Conservation (phyloP, 345 rosid species). For the Aquilaria malaccensis region DNA sequence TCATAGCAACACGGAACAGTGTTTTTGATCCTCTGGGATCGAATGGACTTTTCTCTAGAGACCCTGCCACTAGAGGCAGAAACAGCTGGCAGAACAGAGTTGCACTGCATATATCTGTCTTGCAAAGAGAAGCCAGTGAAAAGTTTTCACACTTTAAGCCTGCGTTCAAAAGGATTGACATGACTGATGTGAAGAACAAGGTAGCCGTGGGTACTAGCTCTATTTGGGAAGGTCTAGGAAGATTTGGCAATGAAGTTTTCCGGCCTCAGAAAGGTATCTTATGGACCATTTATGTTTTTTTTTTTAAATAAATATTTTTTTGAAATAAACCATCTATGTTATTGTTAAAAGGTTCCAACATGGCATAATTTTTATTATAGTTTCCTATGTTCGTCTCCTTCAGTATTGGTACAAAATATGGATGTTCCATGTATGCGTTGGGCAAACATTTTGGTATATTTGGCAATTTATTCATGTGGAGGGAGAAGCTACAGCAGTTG, state of each 20-base stretch:
- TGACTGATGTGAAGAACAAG: conserved; percentile 24
- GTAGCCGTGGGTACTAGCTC: conserved; percentile 23
- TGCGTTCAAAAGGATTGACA: conserved; percentile 20
- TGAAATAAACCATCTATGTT: no score
- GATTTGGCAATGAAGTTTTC: conserved; percentile 34
- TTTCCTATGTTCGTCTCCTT: no score
- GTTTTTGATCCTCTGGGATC: conserved; percentile 31
- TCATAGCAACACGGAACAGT: conserved; percentile 35
- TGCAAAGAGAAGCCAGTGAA: conserved; percentile 45
- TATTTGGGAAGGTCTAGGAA: conserved; percentile 31
- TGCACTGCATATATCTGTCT: conserved; percentile 28
- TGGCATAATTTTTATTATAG: no score
- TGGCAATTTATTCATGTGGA: no score
- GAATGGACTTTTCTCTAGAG: conserved; percentile 22
- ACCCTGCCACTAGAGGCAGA: conserved; percentile 15
- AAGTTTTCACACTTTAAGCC: conserved; percentile 33
- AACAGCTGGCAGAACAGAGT: conserved; percentile 28
- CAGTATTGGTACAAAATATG: no score
- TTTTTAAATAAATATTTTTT: no score
- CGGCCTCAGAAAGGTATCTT: conserved; percentile 41
- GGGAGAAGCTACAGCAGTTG: no score
- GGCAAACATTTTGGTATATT: no score
- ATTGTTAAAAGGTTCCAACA: no score
- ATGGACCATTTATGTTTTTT: no score
- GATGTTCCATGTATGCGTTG: no score